Evolutionary conservation across 768 basidiomycete genomes (phyloP), one percentile per base, ranked within the genome.

Genomic region (Amanita thiersii): DNA sequence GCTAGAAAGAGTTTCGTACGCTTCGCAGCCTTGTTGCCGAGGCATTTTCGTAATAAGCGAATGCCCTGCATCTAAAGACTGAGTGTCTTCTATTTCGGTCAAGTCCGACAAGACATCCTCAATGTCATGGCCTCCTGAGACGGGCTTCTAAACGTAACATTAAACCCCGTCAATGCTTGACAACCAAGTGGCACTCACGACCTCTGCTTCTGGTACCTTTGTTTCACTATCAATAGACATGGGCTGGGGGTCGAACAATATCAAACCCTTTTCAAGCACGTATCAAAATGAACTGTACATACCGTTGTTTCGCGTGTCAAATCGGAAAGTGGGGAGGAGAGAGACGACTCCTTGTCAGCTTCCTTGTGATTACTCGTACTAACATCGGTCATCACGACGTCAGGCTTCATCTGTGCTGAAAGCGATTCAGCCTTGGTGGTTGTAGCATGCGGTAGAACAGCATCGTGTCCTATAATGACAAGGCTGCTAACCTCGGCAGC

Each of bases 1-100:
- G 2, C 52, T 56, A 1, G 66, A 55, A 2, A 79, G 56, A 17
- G 50, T 50, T 44, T 73, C 70, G 45, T 72, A 75, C 3, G 62
- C 69, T 21, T 54, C 55, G 38, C 66, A 69, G 11, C 70, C 65
- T 3, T 49, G 41, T 23, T 63, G 66, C 9, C 50, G 58, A 17
- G 51, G 55, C 31, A 39, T 41, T 5, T 17, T 25, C 2, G 20
- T 20, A 34, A 17, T 24, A n/a, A 19, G n/a, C 17, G 12, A 31
- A 17, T 17, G 19, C 5, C 11, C 12, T 4, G 36, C 6, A 19
- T 34, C 31, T 15, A 10, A 34, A 5, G 18, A 7, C 6, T 12
- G n/a, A 11, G 25, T 2, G 29, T 43, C 25, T n/a, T 44, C 35
- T 37, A 10, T 12, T 18, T 37, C 28, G 1, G 39, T 47, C 20